Evolutionary conservation across 108 stramenopile genomes (phyloP).

Genomic region (Conticribra guillardii): DNA sequence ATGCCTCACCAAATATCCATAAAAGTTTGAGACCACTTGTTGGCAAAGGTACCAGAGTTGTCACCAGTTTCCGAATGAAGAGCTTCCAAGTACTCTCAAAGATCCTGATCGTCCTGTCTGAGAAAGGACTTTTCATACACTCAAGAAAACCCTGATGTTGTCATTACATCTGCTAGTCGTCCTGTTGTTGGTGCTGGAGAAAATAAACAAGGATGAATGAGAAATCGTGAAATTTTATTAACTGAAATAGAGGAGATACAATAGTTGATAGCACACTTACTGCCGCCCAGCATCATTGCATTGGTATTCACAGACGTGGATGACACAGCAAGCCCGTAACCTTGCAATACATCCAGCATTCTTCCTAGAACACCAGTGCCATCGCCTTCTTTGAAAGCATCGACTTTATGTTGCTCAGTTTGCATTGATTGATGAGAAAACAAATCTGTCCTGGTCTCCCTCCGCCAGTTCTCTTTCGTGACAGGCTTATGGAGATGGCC

Average conservation of each 20-base stretch:
- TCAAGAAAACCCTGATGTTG: constrained; percentile 27
- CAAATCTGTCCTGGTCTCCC: constrained; percentile 42
- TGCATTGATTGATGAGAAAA: constrained; percentile 44
- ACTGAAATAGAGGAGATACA: too few relatives aligned
- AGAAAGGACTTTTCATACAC: constrained; percentile 32
- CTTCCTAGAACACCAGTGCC: constrained; percentile 48
- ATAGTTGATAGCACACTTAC: constrained; percentile 24
- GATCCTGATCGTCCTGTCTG: constrained; percentile 18
- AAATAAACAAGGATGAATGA: too few relatives aligned
- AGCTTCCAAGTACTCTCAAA: constrained; percentile 16
- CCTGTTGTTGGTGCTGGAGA: constrained; percentile 34
- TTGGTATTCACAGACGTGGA: constrained; percentile 28
- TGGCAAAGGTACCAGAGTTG: constrained; percentile 28
- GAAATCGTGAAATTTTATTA: constrained; percentile 24
- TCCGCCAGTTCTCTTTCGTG: constrained; percentile 37
- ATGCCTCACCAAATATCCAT: constrained; percentile 7
- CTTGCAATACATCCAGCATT: constrained; percentile 46
- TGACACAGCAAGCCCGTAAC: constrained; percentile 36
- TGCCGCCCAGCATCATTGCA: constrained; percentile 34
- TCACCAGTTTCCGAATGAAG: constrained; percentile 17
- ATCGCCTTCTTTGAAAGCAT: constrained; percentile 43
- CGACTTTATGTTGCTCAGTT: constrained; percentile 32
- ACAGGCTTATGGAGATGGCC: constrained; percentile 49
- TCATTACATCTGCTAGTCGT: constrained; percentile 27
- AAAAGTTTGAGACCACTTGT: constrained; percentile 35